Evolutionary conservation across 805 yeast species (phyloP).

Genomic region (Brettanomyces nanus): DNA sequence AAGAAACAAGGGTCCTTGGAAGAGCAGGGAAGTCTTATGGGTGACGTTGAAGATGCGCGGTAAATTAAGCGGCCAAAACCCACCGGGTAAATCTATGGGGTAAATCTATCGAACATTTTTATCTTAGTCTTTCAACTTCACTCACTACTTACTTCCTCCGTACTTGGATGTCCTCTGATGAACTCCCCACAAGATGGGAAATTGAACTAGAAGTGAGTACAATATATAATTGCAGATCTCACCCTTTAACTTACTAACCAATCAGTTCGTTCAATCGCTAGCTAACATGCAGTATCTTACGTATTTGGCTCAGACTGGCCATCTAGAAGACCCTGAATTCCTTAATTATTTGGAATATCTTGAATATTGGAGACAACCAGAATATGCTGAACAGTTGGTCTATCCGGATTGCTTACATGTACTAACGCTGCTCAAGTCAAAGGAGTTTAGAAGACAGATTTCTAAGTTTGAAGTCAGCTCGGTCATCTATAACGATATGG

Average conservation of each 20-base stretch:
- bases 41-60: too few species aligned
- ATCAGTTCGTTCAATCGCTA: constrained; percentile 78
- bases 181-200: constrained; percentile 77
- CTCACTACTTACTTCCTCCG: too few species aligned
- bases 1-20: background rate
- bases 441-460: constrained; percentile 46
- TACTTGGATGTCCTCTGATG: constrained; percentile 14
- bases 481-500: constrained; percentile 67
- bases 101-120: too few species aligned
- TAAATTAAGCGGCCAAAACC: too few species aligned
- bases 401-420: constrained; percentile 87
- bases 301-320: constrained; percentile 77
- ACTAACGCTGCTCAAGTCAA: constrained; percentile 50
- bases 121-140: too few species aligned
- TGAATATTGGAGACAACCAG: constrained; percentile 76
- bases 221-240: background rate
- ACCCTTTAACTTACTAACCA: background rate
- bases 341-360: constrained; percentile 70
- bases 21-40: background rate
- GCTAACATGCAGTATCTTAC: constrained; percentile 85
- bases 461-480: constrained; percentile 50
- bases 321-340: constrained; percentile 63
- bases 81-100: too few species aligned
- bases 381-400: constrained; percentile 61
- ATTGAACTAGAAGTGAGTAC: constrained; percentile 65